A percentile compares a stretch with the other conserved stretches of the same genome.
phyloP scores from a whole-genome alignment of 495 filamentous ascomycete species.

The Penicillium goetzii region DNA sequence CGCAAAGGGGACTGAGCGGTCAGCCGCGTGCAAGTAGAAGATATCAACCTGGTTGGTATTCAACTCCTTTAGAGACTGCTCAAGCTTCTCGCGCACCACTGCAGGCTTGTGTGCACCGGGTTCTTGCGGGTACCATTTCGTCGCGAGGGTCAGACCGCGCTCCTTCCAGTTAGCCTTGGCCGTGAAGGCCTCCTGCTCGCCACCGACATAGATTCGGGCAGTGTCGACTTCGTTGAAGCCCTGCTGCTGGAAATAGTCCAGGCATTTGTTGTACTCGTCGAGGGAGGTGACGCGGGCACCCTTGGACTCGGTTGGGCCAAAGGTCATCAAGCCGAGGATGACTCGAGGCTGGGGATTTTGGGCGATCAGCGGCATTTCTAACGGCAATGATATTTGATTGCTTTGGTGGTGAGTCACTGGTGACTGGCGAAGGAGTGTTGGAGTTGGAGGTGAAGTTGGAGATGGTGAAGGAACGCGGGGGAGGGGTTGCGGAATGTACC shows the following conservation, averaged over 20 bases:
- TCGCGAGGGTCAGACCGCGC: constrained; percentile 79
- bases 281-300: constrained; percentile 74
- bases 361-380: constrained; percentile 58
- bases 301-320: constrained; percentile 52
- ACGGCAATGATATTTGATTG: background rate
- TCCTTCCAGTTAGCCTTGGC: constrained; percentile 77
- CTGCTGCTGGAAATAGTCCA: constrained; percentile 71
- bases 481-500: constrained; percentile 27
- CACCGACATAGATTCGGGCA: constrained; percentile 72
- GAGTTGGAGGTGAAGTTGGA: constrained; percentile 12
- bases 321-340: constrained; percentile 67
- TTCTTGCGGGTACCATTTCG: constrained; percentile 72
- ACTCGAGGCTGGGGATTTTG: constrained; percentile 54
- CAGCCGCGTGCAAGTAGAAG: constrained; percentile 85
- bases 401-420: background rate
- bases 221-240: constrained; percentile 83
- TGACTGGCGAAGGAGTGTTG: background rate
- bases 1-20: constrained; percentile 75
- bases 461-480: constrained; percentile 17
- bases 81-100: constrained; percentile 62
- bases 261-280: constrained; percentile 63
- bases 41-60: constrained; percentile 81
- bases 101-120: constrained; percentile 64
- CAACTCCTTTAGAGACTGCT: constrained; percentile 70
- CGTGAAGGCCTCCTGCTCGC: constrained; percentile 83